A percentile compares a stretch with the other conserved stretches of the same genome.
phyloP scores from a whole-genome alignment of 139 green algal species.

The Chlorokybus atmophyticus region DNA sequence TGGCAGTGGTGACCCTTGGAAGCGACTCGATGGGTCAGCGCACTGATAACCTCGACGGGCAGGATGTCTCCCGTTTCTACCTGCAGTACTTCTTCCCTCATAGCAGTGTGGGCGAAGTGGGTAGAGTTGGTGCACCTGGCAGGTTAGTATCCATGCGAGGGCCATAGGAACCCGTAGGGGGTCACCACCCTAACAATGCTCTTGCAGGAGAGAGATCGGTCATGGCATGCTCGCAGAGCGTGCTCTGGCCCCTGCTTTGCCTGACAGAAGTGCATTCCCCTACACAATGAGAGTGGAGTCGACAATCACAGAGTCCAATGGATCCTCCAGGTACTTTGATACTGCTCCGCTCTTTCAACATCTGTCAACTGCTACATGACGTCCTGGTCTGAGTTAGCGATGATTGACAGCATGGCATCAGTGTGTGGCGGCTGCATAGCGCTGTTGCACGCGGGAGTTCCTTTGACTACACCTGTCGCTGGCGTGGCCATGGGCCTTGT shows the following conservation, averaged over 20 bases:
- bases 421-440: conserved; percentile 89
- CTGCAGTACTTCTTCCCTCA: conserved; percentile 96
- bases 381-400: no score
- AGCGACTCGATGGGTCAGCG: conserved; percentile 28
- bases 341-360: no score
- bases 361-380: no score
- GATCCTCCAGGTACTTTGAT: conserved; percentile 48
- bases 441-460: conserved; percentile 90
- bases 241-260: conserved; percentile 63
- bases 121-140: conserved; percentile 43
- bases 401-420: conserved; percentile 72
- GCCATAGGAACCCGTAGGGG: no score
- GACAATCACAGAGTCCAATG: conserved; percentile 95
- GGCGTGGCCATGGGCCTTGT: conserved; percentile 97
- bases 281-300: conserved; percentile 80
- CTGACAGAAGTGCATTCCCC: conserved; percentile 50
- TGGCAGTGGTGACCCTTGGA: conserved; percentile 34
- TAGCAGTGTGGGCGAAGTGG: conserved; percentile 76
- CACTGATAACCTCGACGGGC: conserved; percentile 35
- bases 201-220: conserved; percentile 80
- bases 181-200: no score
- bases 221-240: conserved; percentile 79
- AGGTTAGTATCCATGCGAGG: no score
- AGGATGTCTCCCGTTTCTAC: conserved; percentile 67
- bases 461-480: conserved; percentile 63